Percentiles rank a stretch among this genome's conserved stretches.
Evolutionary conservation across 208 protist species (phyloP).

Genomic region (Trypanosoma cruzi): DNA sequence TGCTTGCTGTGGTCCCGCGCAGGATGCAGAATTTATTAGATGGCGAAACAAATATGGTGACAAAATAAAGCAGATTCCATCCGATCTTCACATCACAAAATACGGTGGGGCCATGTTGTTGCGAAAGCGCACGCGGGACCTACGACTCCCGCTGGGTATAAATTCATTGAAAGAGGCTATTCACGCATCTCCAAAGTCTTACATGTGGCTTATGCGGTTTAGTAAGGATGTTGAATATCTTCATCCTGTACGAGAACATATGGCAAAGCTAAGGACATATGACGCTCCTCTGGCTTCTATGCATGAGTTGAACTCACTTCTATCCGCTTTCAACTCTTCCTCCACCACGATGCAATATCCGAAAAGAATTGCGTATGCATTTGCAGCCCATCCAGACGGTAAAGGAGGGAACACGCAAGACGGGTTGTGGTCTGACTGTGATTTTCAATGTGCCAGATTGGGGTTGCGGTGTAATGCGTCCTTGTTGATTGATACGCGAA

Average conservation of each 20-base stretch:
- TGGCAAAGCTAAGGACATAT: constrained; percentile 16
- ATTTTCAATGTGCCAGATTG: constrained; percentile 3
- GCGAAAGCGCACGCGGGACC: background rate
- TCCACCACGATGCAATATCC: background rate
- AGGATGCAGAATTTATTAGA: background rate
- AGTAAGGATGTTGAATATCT: constrained; percentile 21
- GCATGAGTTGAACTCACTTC: constrained; percentile 2
- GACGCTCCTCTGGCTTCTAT: background rate
- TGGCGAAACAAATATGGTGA: background rate
- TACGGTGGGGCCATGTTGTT: constrained; percentile 16
- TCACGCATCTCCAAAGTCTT: constrained; percentile 12
- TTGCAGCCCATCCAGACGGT: background rate
- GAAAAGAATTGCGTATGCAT: constrained; percentile 7
- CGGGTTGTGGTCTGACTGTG: background rate
- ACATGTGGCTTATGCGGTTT: constrained; percentile 36
- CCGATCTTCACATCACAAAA: constrained; percentile 9
- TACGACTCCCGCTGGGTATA: constrained; percentile 21
- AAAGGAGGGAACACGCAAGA: background rate
- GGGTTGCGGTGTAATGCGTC: constrained; percentile 16
- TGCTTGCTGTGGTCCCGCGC: background rate
- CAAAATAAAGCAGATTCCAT: background rate
- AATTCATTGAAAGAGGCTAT: background rate
- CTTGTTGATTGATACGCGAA: constrained; percentile 19
- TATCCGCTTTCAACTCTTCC: background rate
- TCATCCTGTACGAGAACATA: constrained; percentile 21